These are phyloP conservation scores for Ustilago vetiveriae DNA, from an alignment of 1,284 basidiomycete species.

Conservation along the genomic window DNA sequence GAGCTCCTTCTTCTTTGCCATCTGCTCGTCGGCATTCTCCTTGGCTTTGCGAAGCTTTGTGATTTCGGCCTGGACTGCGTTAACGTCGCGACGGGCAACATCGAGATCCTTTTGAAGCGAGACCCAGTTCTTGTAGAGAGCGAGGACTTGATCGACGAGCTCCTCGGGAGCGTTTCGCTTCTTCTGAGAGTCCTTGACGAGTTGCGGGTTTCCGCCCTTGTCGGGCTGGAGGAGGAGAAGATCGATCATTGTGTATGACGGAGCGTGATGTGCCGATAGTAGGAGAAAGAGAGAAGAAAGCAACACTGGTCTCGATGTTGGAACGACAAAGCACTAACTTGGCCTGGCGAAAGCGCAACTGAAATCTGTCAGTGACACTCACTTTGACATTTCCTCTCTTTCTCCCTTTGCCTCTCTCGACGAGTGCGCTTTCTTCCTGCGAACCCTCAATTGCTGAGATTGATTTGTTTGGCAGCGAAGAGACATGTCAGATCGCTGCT, in stretches of 20 bases:
- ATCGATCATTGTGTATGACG: constrained; percentile 41
- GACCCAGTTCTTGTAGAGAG: constrained; percentile 91
- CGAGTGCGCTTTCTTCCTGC: too few relatives aligned
- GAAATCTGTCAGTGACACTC: too few relatives aligned
- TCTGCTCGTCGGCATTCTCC: constrained; percentile 85
- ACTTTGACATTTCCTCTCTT: too few relatives aligned
- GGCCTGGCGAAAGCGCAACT: too few relatives aligned
- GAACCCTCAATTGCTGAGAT: too few relatives aligned
- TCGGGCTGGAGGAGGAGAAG: constrained; percentile 60
- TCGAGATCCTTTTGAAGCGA: constrained; percentile 87
- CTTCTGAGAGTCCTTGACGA: constrained; percentile 89
- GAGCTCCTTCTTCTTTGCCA: constrained; percentile 79
- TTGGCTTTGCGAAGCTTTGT: constrained; percentile 92
- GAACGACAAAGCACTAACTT: too few relatives aligned
- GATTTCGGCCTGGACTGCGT: constrained; percentile 92
- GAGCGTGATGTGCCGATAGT: not conserved
- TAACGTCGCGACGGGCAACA: constrained; percentile 81
- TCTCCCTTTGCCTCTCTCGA: too few relatives aligned
- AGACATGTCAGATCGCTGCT: too few relatives aligned
- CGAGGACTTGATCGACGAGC: constrained; percentile 90
- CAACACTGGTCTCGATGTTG: too few relatives aligned
- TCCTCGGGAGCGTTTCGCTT: constrained; percentile 89
- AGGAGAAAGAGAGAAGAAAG: not conserved
- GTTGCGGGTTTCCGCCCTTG: constrained; percentile 87
- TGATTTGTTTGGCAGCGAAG: too few relatives aligned